Conservation (phyloP, 2,329 filamentous ascomycete genomes). For the Colletotrichum eremochloae region DNA sequence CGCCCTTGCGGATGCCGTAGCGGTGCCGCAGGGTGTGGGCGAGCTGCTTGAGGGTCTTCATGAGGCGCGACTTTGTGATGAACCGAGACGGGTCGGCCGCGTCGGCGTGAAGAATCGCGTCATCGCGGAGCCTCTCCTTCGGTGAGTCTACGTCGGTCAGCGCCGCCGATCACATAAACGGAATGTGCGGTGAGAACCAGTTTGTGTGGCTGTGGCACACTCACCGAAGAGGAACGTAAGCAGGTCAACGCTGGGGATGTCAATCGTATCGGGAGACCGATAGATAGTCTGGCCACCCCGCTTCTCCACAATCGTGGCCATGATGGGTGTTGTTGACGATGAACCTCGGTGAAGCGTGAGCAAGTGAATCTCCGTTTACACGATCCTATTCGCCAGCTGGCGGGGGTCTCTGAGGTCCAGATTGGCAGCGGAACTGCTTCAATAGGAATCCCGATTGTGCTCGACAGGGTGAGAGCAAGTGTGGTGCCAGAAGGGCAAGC, state of each 20-base stretch:
- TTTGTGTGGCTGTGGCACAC: slow-evolving; percentile 12
- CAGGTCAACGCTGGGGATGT: slow-evolving; percentile 57
- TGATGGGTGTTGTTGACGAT: not conserved
- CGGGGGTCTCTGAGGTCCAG: not conserved
- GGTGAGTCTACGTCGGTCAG: not conserved
- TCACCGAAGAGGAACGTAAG: slow-evolving; percentile 60
- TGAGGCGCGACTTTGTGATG: slow-evolving; percentile 66
- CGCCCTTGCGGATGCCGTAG: slow-evolving; percentile 61
- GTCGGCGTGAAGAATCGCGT: slow-evolving; percentile 68
- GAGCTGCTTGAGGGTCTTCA: slow-evolving; percentile 63
- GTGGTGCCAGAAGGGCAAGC: not conserved
- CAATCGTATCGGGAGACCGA: slow-evolving; percentile 48
- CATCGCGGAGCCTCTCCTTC: slow-evolving; percentile 51
- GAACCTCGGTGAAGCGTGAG: not conserved
- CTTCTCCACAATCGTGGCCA: slow-evolving; percentile 40
- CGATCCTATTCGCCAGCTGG: no score
- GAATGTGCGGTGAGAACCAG: not conserved
- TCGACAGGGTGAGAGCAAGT: not conserved
- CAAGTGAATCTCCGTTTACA: not conserved
- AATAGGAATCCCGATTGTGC: not conserved
- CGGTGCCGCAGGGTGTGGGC: slow-evolving; percentile 66
- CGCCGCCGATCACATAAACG: not conserved
- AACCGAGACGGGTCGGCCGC: slow-evolving; percentile 66
- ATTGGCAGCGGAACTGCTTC: not conserved
- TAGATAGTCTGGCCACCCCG: slow-evolving; percentile 52